Conservation (phyloP, 257 asterid species). For the Henckelia pumila region DNA sequence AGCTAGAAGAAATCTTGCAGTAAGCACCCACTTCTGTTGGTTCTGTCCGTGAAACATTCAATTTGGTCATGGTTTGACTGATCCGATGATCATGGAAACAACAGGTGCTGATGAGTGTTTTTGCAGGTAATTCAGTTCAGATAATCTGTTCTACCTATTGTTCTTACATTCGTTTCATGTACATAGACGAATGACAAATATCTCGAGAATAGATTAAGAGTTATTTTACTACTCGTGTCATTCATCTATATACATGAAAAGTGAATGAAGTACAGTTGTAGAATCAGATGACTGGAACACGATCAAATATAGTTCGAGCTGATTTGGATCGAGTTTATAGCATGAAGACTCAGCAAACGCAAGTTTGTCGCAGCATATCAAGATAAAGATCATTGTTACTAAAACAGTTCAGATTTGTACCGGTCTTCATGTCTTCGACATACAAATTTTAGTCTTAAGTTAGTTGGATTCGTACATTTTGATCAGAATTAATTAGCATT, state of each 20-base stretch:
- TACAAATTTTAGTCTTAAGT: background rate
- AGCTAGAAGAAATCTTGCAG: conserved; percentile 68
- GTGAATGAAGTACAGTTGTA: background rate
- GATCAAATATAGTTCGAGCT: background rate
- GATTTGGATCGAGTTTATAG: conserved; percentile 18
- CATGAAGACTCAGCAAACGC: background rate
- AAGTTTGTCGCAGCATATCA: background rate
- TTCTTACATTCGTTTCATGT: background rate
- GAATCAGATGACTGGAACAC: background rate
- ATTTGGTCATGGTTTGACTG: conserved; percentile 13
- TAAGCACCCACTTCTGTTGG: conserved; percentile 11
- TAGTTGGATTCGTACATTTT: background rate
- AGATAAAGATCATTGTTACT: background rate
- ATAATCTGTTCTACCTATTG: background rate
- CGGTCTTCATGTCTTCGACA: background rate
- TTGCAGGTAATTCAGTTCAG: background rate
- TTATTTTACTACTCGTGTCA: background rate
- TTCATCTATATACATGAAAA: background rate
- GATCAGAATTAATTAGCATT: background rate
- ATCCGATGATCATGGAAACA: conserved; percentile 26
- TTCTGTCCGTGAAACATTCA: conserved; percentile 7
- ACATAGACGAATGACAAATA: background rate
- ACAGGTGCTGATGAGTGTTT: conserved; percentile 19
- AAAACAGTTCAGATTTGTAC: background rate
- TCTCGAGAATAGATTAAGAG: background rate